phyloP scores from a whole-genome alignment of 2,329 filamentous ascomycete genomes.

The Aureobasidium lini region DNA sequence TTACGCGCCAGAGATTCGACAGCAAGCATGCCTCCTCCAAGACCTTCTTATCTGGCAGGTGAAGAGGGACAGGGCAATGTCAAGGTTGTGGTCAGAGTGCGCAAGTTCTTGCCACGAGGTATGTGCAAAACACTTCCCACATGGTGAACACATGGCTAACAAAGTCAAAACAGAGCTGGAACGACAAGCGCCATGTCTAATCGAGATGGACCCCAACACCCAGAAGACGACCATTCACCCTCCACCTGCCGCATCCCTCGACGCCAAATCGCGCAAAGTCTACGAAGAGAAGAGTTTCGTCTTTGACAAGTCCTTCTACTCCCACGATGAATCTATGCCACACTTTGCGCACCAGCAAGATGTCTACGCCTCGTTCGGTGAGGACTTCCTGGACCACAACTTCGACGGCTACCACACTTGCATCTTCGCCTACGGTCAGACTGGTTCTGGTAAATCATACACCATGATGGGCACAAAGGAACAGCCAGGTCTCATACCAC shows the following conservation, averaged over 20 bases:
- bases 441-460: slow-evolving; percentile 94
- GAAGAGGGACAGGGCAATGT: slow-evolving; percentile 41
- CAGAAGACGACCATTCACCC: slow-evolving; percentile 76
- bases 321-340: slow-evolving; percentile 66
- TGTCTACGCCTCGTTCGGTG: slow-evolving; percentile 86
- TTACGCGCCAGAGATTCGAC: slow-evolving; percentile 31
- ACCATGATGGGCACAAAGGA: slow-evolving; percentile 91
- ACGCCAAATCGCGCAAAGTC: slow-evolving; percentile 58
- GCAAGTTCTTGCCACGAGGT: slow-evolving; percentile 42
- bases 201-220: slow-evolving; percentile 81
- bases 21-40: slow-evolving; percentile 21
- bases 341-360: slow-evolving; percentile 91
- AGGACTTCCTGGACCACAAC: slow-evolving; percentile 98
- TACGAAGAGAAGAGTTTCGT: slow-evolving; percentile 86
- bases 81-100: slow-evolving; percentile 44
- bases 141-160: neutral
- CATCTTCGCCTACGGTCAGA: slow-evolving; percentile 98
- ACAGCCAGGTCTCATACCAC: slow-evolving; percentile 83
- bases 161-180: slow-evolving; percentile 58
- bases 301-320: slow-evolving; percentile 99
- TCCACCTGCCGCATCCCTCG: slow-evolving; percentile 39
- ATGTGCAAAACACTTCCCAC: neutral
- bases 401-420: slow-evolving; percentile 99
- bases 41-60: slow-evolving; percentile 13
- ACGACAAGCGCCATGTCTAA: slow-evolving; percentile 72